A percentile compares a stretch with the other conserved stretches of the same genome.
Evolutionary conservation across 805 yeast species (phyloP).

Genomic region (Metschnikowia kunwiensis): DNA sequence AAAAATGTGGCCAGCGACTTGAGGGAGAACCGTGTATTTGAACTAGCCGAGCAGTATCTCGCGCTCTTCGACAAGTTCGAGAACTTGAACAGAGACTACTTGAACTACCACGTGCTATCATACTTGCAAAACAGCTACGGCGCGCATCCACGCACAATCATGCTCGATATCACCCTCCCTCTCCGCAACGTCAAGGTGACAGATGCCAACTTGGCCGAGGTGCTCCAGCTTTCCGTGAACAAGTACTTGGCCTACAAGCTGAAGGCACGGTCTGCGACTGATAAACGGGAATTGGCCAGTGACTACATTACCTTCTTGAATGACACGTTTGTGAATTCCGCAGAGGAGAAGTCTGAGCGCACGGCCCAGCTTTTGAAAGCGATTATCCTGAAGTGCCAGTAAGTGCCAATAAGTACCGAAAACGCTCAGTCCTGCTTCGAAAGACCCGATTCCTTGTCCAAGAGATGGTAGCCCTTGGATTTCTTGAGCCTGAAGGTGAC

Average conservation of each 20-base stretch:
- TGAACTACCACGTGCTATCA: conserved; percentile 61
- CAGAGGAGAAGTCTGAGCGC: conserved; percentile 23
- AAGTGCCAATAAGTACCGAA: too few species aligned
- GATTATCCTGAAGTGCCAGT: conserved; percentile 37
- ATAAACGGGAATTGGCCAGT: conserved; percentile 32
- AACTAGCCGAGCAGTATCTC: conserved; percentile 43
- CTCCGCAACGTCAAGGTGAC: conserved; percentile 49
- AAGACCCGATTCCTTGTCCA: conserved; percentile 26
- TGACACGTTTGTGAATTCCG: conserved; percentile 24
- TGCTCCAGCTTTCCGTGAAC: conserved; percentile 67
- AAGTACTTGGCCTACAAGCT: conserved; percentile 60
- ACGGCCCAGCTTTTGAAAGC: conserved; percentile 35
- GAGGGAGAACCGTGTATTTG: conserved; percentile 40
- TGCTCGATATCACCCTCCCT: conserved; percentile 63
- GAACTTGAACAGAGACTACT: conserved; percentile 64
- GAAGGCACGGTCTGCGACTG: conserved; percentile 34
- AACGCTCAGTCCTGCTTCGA: conserved; percentile 24
- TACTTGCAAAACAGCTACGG: conserved; percentile 46
- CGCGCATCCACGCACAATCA: conserved; percentile 37
- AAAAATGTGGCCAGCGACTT: conserved; percentile 26
- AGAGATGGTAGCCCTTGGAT: conserved; percentile 18
- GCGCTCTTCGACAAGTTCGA: conserved; percentile 64
- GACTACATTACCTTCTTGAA: conserved; percentile 25
- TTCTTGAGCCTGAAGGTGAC: conserved; percentile 25
- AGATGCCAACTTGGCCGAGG: conserved; percentile 49